phyloP scores from a whole-genome alignment of 2,329 filamentous ascomycete genomes.

The Ascochyta viciae-villosae region DNA sequence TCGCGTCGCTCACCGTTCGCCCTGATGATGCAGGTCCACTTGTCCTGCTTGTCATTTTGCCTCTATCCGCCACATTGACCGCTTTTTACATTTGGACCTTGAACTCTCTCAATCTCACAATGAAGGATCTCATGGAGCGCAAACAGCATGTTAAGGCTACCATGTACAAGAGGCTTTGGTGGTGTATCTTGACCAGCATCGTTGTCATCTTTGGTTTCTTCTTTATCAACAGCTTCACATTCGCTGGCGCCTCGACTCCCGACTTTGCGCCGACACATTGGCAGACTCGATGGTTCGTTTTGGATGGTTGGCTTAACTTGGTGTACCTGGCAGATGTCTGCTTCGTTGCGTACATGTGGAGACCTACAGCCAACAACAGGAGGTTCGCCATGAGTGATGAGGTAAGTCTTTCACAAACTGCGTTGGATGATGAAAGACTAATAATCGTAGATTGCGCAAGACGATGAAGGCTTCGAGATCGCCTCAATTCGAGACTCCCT shows the following conservation, averaged over 20 bases:
- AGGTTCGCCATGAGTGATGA: conserved; percentile 99
- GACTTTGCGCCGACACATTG: conserved; percentile 96
- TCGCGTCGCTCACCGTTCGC: conserved; percentile 86
- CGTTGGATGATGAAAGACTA: conserved; percentile 27
- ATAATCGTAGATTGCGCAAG: conserved; percentile 78
- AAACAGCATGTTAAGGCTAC: conserved; percentile 91
- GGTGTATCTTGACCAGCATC: conserved; percentile 91
- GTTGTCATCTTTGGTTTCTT: conserved; percentile 97
- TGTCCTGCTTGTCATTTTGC: conserved; percentile 90
- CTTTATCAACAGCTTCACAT: conserved; percentile 96
- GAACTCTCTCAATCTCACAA: conserved; percentile 91
- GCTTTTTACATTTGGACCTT: conserved; percentile 99
- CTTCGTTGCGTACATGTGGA: conserved; percentile 94
- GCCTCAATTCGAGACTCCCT: conserved; percentile 82
- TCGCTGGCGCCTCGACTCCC: conserved; percentile 82
- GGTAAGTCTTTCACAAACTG: conserved; percentile 52
- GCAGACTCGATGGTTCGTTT: conserved; percentile 96
- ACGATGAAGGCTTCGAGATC: conserved; percentile 98
- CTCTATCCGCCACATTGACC: conserved; percentile 88
- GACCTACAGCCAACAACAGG: conserved; percentile 94
- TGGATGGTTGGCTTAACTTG: conserved; percentile 96
- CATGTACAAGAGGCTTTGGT: conserved; percentile 99
- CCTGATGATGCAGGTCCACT: conserved; percentile 89
- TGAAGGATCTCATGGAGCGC: conserved; percentile 93
- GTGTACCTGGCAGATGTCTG: conserved; percentile 94